Base-by-base conservation (phyloP, 345 rosid species). In the Lepidium didymum region DNA sequence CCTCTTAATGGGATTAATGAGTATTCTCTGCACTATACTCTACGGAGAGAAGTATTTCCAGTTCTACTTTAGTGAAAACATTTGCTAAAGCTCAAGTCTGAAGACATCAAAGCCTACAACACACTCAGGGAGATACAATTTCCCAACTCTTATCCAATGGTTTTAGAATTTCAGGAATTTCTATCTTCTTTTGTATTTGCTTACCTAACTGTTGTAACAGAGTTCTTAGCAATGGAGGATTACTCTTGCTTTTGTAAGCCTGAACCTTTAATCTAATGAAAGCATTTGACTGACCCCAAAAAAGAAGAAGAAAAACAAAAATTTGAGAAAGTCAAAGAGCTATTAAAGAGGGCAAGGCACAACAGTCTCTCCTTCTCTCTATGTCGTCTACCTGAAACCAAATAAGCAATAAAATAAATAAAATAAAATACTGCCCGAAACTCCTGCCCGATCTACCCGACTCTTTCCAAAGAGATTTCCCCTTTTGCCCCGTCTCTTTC, bases 371-470 rank as follows among this genome's bases (percentile, higher is more conserved):
- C n/a, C 0, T 15, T 10, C n/a, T 49, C 33, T 19, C 8, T 25
- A 49, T n/a, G n/a, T n/a, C n/a, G 25, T 44, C 21, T 43, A 56
- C 45, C 64, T 60, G 65, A 31, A 29, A 42, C 19, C 5, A 60
- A 60, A 34, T 23, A 47, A 18, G 18, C 9, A 45, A 18, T 21
- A 18, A 45, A 8, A 15, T 44, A 15, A 2, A 23, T 7, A 41
- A 23, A 19, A 13, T 0, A 40, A 29, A 35, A 7, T 6, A 8
- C 60, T 82, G 87, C 82, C 87, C 82, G 54, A 16, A 15, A 18
- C 2, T 25, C 13, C 36, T 82, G 80, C 84, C 83, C 86, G 74
- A 61, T 31, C 83, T 85, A 72, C 87, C 90, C 85, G 31, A 51
- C 35, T 52, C 14, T 31, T 47, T n/a, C 50, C 19, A 35, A 57